Evolutionary conservation across 2,329 filamentous ascomycete genomes (phyloP).

Genomic region (Trichothecium roseum): DNA sequence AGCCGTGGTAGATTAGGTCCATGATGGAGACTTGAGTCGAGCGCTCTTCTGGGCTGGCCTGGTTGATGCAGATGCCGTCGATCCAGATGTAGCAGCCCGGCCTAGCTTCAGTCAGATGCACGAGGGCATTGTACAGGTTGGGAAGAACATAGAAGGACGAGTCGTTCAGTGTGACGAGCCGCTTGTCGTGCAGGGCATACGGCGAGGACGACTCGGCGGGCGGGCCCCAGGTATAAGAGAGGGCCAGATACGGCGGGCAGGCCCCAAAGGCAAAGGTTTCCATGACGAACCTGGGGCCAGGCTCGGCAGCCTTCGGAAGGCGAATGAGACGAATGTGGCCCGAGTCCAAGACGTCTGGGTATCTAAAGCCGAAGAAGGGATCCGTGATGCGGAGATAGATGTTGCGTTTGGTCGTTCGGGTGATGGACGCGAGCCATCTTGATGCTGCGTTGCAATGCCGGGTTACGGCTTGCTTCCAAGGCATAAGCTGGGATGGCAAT

Average conservation of each 20-base stretch:
- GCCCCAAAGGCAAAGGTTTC: slow-evolving; percentile 8
- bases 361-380: slow-evolving; percentile 2
- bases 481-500: too few relatives aligned
- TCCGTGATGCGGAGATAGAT: slow-evolving; percentile 1
- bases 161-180: slow-evolving; percentile 7
- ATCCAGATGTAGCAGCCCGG: slow-evolving; percentile 11
- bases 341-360: slow-evolving; percentile 6
- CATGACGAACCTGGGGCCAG: slow-evolving; percentile 6
- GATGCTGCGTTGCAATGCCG: too few relatives aligned
- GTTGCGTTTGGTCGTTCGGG: background rate
- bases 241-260: slow-evolving; percentile 10
- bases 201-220: slow-evolving; percentile 1
- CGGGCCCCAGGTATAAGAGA: slow-evolving; percentile 15
- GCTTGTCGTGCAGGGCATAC: slow-evolving; percentile 1
- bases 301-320: slow-evolving; percentile 6
- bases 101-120: slow-evolving; percentile 5
- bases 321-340: slow-evolving; percentile 9
- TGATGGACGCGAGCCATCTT: too few relatives aligned
- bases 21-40: slow-evolving; percentile 12
- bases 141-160: slow-evolving; percentile 8
- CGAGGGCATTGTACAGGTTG: slow-evolving; percentile 9
- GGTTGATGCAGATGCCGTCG: slow-evolving; percentile 14
- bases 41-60: slow-evolving; percentile 8
- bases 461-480: too few relatives aligned
- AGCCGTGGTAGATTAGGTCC: slow-evolving; percentile 10